Evolutionary conservation across 1,284 basidiomycete genomes (phyloP).

Genomic region (Gomphus sp.): DNA sequence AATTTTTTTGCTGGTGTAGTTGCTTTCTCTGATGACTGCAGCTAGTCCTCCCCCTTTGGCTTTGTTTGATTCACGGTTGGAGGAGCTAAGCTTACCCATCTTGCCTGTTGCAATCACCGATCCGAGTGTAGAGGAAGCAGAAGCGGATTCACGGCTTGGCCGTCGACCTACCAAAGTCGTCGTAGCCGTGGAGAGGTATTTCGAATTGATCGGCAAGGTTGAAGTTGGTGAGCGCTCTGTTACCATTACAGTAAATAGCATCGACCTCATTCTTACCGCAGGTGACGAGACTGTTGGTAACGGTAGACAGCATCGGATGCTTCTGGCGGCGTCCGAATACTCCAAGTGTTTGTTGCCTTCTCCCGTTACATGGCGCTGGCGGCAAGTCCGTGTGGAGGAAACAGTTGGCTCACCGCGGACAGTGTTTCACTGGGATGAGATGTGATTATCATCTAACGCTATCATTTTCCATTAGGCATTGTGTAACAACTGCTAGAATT

Average conservation of each 20-base stretch:
- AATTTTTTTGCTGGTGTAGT: neutral
- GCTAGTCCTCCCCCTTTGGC: conserved; percentile 16
- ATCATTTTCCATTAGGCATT: neutral
- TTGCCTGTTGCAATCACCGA: neutral
- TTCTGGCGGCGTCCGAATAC: neutral
- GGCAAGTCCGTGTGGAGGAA: neutral
- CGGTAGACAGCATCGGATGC: neutral
- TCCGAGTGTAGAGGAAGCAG: neutral
- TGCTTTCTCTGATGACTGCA: neutral
- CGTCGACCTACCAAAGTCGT: conserved; percentile 2
- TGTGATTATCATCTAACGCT: neutral
- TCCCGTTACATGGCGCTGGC: neutral
- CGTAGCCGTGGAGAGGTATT: conserved; percentile 24
- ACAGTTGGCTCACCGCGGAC: neutral
- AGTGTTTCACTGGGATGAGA: neutral
- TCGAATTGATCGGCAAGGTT: conserved; percentile 28
- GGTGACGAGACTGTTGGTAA: neutral
- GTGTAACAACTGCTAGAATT: neutral
- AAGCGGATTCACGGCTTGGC: neutral
- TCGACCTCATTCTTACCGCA: neutral
- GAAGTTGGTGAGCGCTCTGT: neutral
- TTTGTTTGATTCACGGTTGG: conserved; percentile 56
- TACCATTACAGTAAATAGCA: neutral
- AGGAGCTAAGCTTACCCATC: conserved; percentile 46
- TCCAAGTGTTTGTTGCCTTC: neutral